Evolutionary conservation across 306 rosid genomes (phyloP).

Genomic region (Begonia fuchsioides): DNA sequence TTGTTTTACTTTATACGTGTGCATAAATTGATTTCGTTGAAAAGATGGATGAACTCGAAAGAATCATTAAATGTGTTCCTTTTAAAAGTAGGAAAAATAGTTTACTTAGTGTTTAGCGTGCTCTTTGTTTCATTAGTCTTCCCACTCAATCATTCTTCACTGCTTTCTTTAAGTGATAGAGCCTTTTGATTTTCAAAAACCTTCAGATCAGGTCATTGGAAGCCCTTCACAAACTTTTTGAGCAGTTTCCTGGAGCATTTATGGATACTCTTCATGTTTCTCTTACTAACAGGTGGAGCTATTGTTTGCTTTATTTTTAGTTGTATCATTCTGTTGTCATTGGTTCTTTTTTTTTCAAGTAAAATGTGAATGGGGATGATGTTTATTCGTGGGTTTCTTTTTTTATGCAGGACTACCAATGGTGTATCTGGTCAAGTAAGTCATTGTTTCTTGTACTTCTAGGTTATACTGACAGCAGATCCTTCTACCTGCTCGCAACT

Average conservation of each 20-base stretch:
- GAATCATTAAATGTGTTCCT: no score
- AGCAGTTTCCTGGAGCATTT: constrained; percentile 89
- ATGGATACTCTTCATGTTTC: constrained; percentile 56
- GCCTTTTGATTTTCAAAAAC: constrained; percentile 4
- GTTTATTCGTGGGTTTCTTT: not conserved
- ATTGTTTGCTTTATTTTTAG: not conserved
- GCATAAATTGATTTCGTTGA: no score
- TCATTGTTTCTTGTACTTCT: not conserved
- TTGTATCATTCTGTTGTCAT: not conserved
- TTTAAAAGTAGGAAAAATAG: no score
- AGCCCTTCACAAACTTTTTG: constrained; percentile 67
- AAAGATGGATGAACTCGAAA: no score
- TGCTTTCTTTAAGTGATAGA: not conserved
- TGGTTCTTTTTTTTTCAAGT: not conserved
- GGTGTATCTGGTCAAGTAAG: constrained; percentile 50
- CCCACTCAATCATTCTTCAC: not conserved
- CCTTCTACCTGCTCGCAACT: no score
- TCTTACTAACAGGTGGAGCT: constrained; percentile 37
- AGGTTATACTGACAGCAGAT: no score
- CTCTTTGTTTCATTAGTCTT: not conserved
- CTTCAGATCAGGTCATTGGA: constrained; percentile 90
- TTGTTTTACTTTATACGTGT: no score
- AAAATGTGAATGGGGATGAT: not conserved
- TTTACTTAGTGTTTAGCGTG: no score
- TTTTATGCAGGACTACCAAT: constrained; percentile 36